Conservation (phyloP, 768 basidiomycete genomes). For the Chalciporus chontae region DNA sequence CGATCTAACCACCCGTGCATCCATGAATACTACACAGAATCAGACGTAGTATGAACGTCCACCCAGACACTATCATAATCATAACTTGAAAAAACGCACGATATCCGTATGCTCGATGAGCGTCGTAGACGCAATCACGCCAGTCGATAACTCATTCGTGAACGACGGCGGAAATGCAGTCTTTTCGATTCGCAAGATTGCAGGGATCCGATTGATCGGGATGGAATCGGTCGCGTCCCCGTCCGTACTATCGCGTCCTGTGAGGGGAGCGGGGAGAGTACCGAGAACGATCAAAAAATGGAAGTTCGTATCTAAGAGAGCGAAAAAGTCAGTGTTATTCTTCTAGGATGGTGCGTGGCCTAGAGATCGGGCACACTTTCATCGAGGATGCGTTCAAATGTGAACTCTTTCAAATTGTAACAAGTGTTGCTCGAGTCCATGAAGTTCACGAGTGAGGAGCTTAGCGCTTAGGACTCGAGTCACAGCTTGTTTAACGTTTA, state of each 20-base stretch:
- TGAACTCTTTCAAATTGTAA: conserved; percentile 43
- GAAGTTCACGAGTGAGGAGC: no score
- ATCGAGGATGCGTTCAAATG: conserved; percentile 47
- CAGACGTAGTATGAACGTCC: no score
- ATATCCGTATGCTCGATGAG: conserved; percentile 65
- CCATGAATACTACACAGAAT: conserved; percentile 69
- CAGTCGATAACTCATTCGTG: conserved; percentile 35
- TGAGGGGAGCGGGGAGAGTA: conserved; percentile 39
- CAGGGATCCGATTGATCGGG: conserved; percentile 34
- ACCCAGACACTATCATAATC: no score
- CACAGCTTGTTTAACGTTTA: no score
- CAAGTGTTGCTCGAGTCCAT: background rate
- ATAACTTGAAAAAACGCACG: no score
- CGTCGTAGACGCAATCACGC: conserved; percentile 40
- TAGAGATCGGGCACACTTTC: conserved; percentile 34
- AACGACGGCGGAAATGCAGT: conserved; percentile 54
- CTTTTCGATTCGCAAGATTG: conserved; percentile 78
- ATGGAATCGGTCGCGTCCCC: conserved; percentile 6
- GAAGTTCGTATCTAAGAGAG: conserved; percentile 50
- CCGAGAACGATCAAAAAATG: conserved; percentile 70
- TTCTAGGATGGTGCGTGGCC: background rate
- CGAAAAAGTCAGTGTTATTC: background rate
- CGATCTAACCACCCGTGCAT: conserved; percentile 66
- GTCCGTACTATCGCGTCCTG: conserved; percentile 9
- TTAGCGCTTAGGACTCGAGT: no score